These are phyloP conservation scores for Aristolochia californica DNA, from an alignment of 164 flowering plant species.

Conservation along the genomic window DNA sequence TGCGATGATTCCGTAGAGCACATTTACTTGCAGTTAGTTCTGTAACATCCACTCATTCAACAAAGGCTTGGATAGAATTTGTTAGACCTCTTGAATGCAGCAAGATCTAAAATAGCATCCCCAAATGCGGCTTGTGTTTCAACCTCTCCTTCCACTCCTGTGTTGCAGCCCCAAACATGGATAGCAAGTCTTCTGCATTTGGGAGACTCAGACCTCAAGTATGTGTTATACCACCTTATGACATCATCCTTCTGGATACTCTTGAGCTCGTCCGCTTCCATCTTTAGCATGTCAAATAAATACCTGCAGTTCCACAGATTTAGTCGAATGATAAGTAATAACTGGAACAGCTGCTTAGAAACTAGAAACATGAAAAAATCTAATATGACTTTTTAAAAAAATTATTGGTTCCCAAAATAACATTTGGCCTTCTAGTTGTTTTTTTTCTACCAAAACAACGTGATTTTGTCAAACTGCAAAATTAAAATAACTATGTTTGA, in stretches of 20 bases:
- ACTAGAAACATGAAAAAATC: background rate
- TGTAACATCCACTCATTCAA: slow-evolving; percentile 13
- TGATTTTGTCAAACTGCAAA: too few relatives aligned
- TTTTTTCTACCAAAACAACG: background rate
- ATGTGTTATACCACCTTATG: slow-evolving; percentile 57
- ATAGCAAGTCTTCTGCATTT: slow-evolving; percentile 62
- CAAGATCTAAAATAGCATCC: slow-evolving; percentile 39
- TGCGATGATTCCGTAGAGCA: too few relatives aligned
- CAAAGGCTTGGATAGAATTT: slow-evolving; percentile 61
- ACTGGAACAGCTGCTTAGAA: background rate
- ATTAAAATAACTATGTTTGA: too few relatives aligned
- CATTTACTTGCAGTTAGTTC: too few relatives aligned
- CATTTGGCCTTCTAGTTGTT: background rate
- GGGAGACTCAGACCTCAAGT: slow-evolving; percentile 46
- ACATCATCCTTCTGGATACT: slow-evolving; percentile 55
- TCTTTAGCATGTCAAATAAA: slow-evolving; percentile 59
- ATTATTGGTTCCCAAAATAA: too few relatives aligned
- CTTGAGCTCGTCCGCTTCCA: slow-evolving; percentile 64
- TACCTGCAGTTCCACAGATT: slow-evolving; percentile 40
- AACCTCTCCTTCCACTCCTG: slow-evolving; percentile 32
- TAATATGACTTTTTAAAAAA: background rate
- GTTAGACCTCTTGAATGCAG: slow-evolving; percentile 44
- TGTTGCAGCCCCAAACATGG: slow-evolving; percentile 85
- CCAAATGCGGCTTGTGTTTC: slow-evolving; percentile 19
- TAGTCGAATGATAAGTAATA: background rate